phyloP scores from a whole-genome alignment of 164 flowering plant species.

The Aristolochia contorta region DNA sequence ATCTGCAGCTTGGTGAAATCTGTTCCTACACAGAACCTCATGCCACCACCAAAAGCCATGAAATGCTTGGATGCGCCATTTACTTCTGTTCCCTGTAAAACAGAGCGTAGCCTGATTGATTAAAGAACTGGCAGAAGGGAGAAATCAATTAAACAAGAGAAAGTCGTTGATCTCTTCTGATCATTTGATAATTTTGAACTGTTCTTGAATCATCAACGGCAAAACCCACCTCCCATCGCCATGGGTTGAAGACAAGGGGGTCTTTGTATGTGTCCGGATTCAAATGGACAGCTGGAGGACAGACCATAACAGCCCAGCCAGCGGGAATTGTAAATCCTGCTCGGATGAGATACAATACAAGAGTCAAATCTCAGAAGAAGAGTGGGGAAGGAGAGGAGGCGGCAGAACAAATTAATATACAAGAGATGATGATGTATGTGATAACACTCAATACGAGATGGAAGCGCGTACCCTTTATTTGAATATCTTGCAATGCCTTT shows the following conservation, averaged over 20 bases:
- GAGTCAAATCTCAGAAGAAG: neutral
- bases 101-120: too few species aligned
- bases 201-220: too few species aligned
- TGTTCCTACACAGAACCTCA: conserved; percentile 42
- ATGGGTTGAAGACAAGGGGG: conserved; percentile 76
- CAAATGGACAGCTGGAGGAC: conserved; percentile 93
- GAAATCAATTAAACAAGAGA: too few species aligned
- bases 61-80: conserved; percentile 29
- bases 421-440: neutral
- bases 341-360: conserved; percentile 4
- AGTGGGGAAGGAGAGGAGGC: too few species aligned
- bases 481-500: conserved; percentile 23
- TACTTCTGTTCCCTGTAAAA: conserved; percentile 18
- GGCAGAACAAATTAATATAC: neutral
- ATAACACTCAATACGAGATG: too few species aligned
- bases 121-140: too few species aligned
- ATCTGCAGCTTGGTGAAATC: conserved; percentile 31
- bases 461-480: conserved; percentile 22
- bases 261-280: conserved; percentile 62
- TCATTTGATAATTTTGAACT: too few species aligned
- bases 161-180: too few species aligned
- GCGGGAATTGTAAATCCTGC: conserved; percentile 87
- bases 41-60: conserved; percentile 45
- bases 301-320: conserved; percentile 88
- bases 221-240: conserved; percentile 70